Conservation (phyloP, 2,329 filamentous ascomycete species). For the Triangularia verruculosa region DNA sequence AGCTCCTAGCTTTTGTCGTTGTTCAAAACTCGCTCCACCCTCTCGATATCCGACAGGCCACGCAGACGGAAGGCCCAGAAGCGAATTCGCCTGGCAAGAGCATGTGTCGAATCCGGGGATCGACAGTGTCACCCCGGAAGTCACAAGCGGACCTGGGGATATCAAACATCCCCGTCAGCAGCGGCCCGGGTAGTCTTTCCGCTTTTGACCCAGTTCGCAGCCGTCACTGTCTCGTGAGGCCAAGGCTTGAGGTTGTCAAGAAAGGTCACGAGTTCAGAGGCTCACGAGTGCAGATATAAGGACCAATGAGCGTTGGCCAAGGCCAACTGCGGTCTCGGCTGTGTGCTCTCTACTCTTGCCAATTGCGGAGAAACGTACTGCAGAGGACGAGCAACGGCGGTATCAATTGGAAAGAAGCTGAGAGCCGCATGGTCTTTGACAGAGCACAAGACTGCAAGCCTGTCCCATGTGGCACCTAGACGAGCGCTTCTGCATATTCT, state of each 20-base stretch:
- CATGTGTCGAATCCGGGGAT: neutral
- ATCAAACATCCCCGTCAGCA: neutral
- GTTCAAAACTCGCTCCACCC: neutral
- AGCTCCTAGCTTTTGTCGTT: no score
- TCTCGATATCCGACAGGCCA: neutral
- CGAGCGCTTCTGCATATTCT: neutral
- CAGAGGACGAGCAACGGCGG: neutral
- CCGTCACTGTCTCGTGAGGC: neutral
- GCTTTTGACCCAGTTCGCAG: neutral
- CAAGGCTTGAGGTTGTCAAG: neutral
- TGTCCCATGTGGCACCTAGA: neutral
- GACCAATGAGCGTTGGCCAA: neutral
- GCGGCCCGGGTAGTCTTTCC: neutral
- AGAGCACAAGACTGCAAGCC: neutral
- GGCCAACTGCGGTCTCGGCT: neutral
- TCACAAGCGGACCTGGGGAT: neutral
- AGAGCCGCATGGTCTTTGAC: neutral
- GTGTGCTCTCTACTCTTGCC: neutral
- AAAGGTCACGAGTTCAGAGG: neutral
- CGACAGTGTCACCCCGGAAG: neutral
- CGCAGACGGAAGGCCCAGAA: neutral
- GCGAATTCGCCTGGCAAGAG: neutral
- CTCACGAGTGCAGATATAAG: neutral
- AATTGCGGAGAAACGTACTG: neutral
- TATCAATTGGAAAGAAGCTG: neutral